These are phyloP conservation scores for Auricularia sp. DNA, from an alignment of 768 basidiomycete genomes.

Conservation along the genomic window DNA sequence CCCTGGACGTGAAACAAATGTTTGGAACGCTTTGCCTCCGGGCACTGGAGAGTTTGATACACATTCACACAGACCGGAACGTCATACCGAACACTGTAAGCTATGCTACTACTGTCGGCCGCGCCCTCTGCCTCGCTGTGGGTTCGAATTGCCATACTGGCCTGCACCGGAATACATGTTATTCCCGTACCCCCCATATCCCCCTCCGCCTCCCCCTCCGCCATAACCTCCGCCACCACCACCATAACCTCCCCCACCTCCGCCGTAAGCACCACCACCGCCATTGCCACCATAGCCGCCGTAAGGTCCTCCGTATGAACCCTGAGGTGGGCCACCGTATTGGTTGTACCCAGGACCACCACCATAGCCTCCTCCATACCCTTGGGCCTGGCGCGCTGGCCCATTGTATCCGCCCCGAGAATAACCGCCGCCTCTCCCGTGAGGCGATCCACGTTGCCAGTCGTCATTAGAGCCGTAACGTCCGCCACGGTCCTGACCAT, in stretches of 20 bases:
- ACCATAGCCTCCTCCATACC: conserved; percentile 10
- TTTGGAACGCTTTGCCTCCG: too few species aligned
- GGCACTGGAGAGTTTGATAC: too few species aligned
- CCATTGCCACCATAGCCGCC: conserved; percentile 6
- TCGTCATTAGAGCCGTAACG: conserved; percentile 43
- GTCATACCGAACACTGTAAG: not conserved
- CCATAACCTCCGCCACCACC: conserved; percentile 9
- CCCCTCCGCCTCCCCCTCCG: conserved; percentile 25
- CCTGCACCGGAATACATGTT: conserved; percentile 5
- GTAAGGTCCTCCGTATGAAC: not conserved
- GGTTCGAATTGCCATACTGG: conserved; percentile 19
- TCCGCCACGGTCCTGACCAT: not conserved
- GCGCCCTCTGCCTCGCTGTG: not conserved
- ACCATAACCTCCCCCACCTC: conserved; percentile 26
- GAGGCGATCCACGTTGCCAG: conserved; percentile 29
- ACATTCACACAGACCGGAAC: not conserved
- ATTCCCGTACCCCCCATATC: conserved; percentile 26
- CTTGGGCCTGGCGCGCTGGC: conserved; percentile 3
- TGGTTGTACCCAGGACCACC: conserved; percentile 10
- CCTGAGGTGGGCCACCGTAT: conserved; percentile 3
- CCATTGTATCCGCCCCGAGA: conserved; percentile 18
- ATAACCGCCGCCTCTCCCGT: conserved; percentile 19
- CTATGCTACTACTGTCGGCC: not conserved
- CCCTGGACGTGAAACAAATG: too few species aligned
- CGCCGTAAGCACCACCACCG: not conserved